Base-by-base conservation (phyloP, 441 rosid genomes). In the Euphorbia schlechtendalii region DNA sequence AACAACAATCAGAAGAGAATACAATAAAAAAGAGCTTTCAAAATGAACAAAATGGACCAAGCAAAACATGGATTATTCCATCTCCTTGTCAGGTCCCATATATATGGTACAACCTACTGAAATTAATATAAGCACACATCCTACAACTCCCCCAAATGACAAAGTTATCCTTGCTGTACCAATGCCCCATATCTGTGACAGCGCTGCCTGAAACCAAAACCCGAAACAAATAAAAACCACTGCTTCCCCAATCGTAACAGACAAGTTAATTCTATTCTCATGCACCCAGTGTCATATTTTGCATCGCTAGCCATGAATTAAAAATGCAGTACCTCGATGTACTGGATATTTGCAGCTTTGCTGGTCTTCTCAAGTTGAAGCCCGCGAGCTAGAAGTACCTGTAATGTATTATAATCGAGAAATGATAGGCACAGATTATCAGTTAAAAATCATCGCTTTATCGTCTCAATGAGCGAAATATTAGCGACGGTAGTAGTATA, bases 331-430 rank as follows among this genome's bases (percentile, higher is more conserved):
- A 92, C 98, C 96, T 84, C 87, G 0, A 81, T 74, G 73, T 83
- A 92, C 77, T 71, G 77, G 64, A 92, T 48, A 71, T 87, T 92
- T 66, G 79, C 79, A 61, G 76, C 96, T 82, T 82, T 87, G 80
- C 85, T 76, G 61, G 83, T 87, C 77, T 86, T 87, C 83, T 89
- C 96, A n/a, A 87, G 96, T 79, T 89, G 96, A 68, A 89, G 85
- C 38, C 90, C 91, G 1, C 89, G 90, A 0, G 96, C 98, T 79
- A 89, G 67, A 34, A 89, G 70, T 61, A 89, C 77, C 98, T 92
- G 73, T 64, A 69, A 56, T 18, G 10, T 13, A 65, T 56, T 65
- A n/a, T n/a, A n/a, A n/a, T n/a, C n/a, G n/a, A n/a, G n/a, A n/a
- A n/a, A n/a, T n/a, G n/a, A 32, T 32, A 3, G 34, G 3, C 34